phyloP scores from a whole-genome alignment of 495 filamentous ascomycete genomes.

The Hyphodiscus hymeniophilus region DNA sequence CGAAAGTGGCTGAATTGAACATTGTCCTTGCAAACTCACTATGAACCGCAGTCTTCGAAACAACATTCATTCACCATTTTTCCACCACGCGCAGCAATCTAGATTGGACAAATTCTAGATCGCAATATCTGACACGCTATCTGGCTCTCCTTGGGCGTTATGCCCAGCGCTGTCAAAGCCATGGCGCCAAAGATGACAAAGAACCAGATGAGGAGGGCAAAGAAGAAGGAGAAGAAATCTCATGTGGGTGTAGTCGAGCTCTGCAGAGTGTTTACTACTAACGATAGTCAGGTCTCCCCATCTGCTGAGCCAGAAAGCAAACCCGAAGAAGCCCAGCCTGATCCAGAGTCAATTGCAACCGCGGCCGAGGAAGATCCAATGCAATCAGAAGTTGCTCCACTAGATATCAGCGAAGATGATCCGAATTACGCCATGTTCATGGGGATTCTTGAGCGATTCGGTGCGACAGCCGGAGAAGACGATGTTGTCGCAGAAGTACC shows the following conservation, averaged over 20 bases:
- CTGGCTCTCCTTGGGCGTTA: not conserved
- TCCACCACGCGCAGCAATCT: too few relatives aligned
- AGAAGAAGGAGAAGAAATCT: constrained; percentile 78
- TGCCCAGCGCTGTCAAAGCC: constrained; percentile 25
- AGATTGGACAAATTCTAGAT: not conserved
- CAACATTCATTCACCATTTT: too few relatives aligned
- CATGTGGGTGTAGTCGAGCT: constrained; percentile 18
- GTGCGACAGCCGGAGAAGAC: constrained; percentile 47
- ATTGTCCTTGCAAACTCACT: too few relatives aligned
- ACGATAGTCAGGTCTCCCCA: constrained; percentile 15
- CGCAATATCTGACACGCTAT: not conserved
- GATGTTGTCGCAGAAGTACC: constrained; percentile 48
- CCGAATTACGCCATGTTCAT: constrained; percentile 79
- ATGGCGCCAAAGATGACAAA: constrained; percentile 66
- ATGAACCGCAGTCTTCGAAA: too few relatives aligned
- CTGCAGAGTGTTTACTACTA: constrained; percentile 17
- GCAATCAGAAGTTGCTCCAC: constrained; percentile 26
- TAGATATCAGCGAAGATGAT: constrained; percentile 53
- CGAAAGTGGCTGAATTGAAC: too few relatives aligned
- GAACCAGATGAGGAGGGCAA: constrained; percentile 77
- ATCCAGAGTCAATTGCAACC: constrained; percentile 10
- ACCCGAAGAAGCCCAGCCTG: constrained; percentile 4
- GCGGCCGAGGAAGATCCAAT: constrained; percentile 24
- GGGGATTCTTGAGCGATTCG: constrained; percentile 68
- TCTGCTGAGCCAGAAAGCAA: constrained; percentile 24